Percentiles rank a stretch among this genome's conserved stretches.
Evolutionary conservation across 352 stramenopile genomes (phyloP).

Genomic region (Pythium apleroticum): DNA sequence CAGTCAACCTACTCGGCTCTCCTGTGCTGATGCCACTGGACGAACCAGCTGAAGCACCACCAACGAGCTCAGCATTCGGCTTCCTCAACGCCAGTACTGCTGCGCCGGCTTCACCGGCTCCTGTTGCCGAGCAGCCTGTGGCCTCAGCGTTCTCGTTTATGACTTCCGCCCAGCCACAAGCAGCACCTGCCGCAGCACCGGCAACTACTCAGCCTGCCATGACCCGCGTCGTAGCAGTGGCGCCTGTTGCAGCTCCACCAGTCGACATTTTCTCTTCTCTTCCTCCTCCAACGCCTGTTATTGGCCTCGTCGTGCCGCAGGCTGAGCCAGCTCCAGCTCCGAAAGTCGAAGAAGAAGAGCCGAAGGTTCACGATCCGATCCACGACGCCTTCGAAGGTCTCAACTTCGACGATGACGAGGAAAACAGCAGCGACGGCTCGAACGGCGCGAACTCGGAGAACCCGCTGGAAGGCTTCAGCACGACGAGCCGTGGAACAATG

Average conservation of each 20-base stretch:
- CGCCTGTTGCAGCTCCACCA: constrained; percentile 15
- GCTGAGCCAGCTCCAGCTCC: neutral
- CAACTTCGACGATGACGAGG: constrained; percentile 41
- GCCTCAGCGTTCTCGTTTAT: constrained; percentile 62
- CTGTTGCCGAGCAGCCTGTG: constrained; percentile 19
- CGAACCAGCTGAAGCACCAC: constrained; percentile 31
- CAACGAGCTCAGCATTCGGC: constrained; percentile 33
- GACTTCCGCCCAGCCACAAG: constrained; percentile 7
- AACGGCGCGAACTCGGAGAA: constrained; percentile 19
- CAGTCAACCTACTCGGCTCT: constrained; percentile 38
- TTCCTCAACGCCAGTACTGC: constrained; percentile 33
- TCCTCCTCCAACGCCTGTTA: constrained; percentile 42
- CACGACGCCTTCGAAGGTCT: constrained; percentile 82
- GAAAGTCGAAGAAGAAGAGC: constrained; percentile 23
- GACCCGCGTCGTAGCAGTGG: constrained; percentile 20
- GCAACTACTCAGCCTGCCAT: constrained; percentile 22
- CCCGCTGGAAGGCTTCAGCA: constrained; percentile 23
- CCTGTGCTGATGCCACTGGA: constrained; percentile 31
- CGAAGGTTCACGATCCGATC: constrained; percentile 59
- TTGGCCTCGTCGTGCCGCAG: constrained; percentile 14
- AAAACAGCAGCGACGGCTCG: constrained; percentile 32
- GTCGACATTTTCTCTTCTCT: constrained; percentile 63
- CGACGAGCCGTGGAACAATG: constrained; percentile 19
- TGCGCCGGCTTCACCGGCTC: constrained; percentile 2
- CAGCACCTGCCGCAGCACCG: constrained; percentile 15